phyloP scores from a whole-genome alignment of 2,329 filamentous ascomycete species.

The Trichoderma hamatum region DNA sequence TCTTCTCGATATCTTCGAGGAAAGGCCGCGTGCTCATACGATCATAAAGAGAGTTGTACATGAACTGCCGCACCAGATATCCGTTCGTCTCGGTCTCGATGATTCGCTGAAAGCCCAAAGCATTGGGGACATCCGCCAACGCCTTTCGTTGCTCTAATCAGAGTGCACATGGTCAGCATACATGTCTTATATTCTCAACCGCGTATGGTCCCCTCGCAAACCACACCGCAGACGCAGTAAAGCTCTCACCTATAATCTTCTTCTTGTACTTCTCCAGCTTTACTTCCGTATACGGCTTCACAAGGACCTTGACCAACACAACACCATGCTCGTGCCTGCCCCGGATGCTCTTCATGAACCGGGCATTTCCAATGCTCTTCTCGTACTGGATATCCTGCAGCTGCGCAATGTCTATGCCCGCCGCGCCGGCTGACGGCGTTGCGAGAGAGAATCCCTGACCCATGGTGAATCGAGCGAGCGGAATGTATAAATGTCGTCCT shows the following conservation, averaged over 20 bases:
- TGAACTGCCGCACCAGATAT: constrained; percentile 90
- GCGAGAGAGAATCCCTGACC: constrained; percentile 96
- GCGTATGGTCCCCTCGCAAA: not conserved
- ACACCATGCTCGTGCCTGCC: constrained; percentile 88
- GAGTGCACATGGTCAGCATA: not conserved
- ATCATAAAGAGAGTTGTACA: constrained; percentile 97
- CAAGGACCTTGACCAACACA: constrained; percentile 90
- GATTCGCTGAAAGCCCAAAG: constrained; percentile 84
- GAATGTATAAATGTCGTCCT: not conserved
- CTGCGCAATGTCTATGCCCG: constrained; percentile 92
- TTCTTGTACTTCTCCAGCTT: constrained; percentile 78
- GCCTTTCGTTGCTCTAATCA: constrained; percentile 72
- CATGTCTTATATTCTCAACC: too few species aligned
- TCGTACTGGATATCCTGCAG: constrained; percentile 90
- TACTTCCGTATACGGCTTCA: constrained; percentile 86
- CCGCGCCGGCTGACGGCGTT: constrained; percentile 86
- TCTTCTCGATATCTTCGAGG: constrained; percentile 96
- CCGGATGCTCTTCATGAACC: constrained; percentile 96
- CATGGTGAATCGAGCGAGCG: constrained; percentile 57
- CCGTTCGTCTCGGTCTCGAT: constrained; percentile 90
- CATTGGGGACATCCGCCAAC: constrained; percentile 84
- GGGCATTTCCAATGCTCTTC: constrained; percentile 84
- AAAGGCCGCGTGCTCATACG: constrained; percentile 95
- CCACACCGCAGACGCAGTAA: not conserved
- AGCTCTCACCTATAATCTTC: constrained; percentile 70